Base-by-base conservation (phyloP, 805 yeast genomes). In the Vanderwaltozyma yarrowii region DNA sequence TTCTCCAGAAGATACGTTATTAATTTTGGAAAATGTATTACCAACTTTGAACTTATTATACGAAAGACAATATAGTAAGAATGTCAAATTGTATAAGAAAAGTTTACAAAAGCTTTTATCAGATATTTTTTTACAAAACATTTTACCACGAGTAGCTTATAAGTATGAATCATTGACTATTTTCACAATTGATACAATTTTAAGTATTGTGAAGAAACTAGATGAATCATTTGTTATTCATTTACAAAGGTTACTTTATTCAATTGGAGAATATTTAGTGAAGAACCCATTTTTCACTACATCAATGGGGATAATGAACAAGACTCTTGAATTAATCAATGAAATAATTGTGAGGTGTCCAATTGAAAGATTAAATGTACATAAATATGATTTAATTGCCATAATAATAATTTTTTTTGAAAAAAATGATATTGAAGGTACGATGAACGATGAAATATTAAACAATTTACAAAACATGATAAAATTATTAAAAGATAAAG, bases 221-320 rank as follows among this genome's bases (percentile, higher is more conserved):
- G 30, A 39, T 10, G 36, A 15, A 11, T 25, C 43, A 16, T 27
- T 47, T 1, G 42, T 49, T 1, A 31, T 45, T 12, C 46, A 47
- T 33, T 26, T 55, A 19, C 54, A 52, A 27, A 48, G 62, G 26
- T 34, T 53, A 3, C 43, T 54, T 11, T 54, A 48, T 34, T 44
- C 44, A 2, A 8, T 56, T 17, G 64, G 62, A 1, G 58, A 58
- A 29, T 45, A 42, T 28, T 32, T 54, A 13, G 45, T 59, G 2
- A 45, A 48, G 34, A 54, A 53, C 41, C 55, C 61, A 9, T 55
- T 48, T 35, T 43, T 55, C 21, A 50, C 61, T 7, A 34, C 49
- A 11, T 46, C 46, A 20, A 39, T 28, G 13, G 33, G 33, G 13
- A 27, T 56, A 4, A 24, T 52, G 8, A 34, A 43, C n/a, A 32